These are phyloP conservation scores for Populus nigra DNA, from an alignment of 345 rosid species.

Conservation along the genomic window DNA sequence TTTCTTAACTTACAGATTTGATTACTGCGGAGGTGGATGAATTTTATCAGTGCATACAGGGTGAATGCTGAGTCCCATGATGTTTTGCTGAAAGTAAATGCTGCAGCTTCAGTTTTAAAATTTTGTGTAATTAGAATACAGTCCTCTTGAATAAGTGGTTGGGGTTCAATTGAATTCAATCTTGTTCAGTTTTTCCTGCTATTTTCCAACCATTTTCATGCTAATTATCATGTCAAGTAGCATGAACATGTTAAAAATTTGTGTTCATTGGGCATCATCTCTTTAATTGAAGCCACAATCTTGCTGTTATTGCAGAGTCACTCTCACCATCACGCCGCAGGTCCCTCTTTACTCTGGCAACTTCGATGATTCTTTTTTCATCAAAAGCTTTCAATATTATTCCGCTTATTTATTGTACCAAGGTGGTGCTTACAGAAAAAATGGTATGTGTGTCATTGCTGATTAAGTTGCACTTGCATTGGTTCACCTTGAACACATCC, in stretches of 20 bases:
- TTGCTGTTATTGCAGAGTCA: slow-evolving; percentile 49
- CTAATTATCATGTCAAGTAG: background rate
- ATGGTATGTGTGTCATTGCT: slow-evolving; percentile 37
- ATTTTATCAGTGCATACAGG: background rate
- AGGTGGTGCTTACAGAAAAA: slow-evolving; percentile 53
- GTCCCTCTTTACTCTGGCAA: slow-evolving; percentile 79
- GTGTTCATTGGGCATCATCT: background rate
- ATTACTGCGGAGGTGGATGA: background rate
- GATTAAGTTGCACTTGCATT: slow-evolving; percentile 3
- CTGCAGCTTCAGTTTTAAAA: background rate
- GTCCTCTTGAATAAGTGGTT: background rate
- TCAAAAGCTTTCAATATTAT: slow-evolving; percentile 64
- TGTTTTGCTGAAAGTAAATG: background rate
- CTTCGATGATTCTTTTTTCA: slow-evolving; percentile 83
- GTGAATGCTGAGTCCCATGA: background rate
- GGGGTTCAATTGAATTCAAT: background rate
- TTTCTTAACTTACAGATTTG: background rate
- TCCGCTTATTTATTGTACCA: slow-evolving; percentile 54
- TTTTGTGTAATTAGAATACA: background rate
- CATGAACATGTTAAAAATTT: background rate
- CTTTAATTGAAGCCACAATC: slow-evolving; percentile 4
- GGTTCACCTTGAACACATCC: slow-evolving; percentile 1
- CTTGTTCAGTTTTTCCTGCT: background rate
- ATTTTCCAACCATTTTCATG: background rate
- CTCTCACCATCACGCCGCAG: slow-evolving; percentile 78